Percentiles rank a stretch among this genome's conserved stretches.
Evolutionary conservation across 2,329 filamentous ascomycete species (phyloP).

Genomic region (Gaeumannomyces tritici): DNA sequence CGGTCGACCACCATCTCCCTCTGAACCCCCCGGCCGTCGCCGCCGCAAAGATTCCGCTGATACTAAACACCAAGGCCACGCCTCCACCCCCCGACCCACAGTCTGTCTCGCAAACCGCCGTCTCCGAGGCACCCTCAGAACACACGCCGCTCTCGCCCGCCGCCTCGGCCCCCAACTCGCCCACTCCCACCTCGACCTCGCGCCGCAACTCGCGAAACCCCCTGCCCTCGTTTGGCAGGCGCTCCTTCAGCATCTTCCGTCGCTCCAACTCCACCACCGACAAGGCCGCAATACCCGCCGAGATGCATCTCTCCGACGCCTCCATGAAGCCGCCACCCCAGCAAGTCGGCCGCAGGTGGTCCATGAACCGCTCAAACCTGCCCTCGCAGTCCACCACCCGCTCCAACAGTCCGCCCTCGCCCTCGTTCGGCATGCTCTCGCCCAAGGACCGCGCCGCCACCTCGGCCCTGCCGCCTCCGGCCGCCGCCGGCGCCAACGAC

Average conservation of each 20-base stretch:
- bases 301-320: conserved; percentile 17
- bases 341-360: conserved; percentile 30
- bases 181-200: conserved; percentile 24
- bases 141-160: conserved; percentile 5
- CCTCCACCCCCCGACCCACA: conserved; percentile 3
- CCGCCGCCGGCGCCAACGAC: conserved; percentile 10
- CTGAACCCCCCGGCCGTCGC: conserved; percentile 8
- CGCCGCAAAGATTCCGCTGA: conserved; percentile 12
- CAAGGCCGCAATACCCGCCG: conserved; percentile 15
- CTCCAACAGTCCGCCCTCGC: conserved; percentile 41
- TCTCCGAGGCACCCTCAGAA: background rate
- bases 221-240: conserved; percentile 27
- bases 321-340: conserved; percentile 2
- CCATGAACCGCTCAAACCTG: conserved; percentile 29
- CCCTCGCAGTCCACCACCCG: conserved; percentile 34
- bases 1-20: conserved; percentile 10
- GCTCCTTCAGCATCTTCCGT: conserved; percentile 36
- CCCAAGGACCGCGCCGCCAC: conserved; percentile 12
- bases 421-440: conserved; percentile 29
- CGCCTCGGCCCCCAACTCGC: conserved; percentile 1
- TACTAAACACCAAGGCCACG: conserved; percentile 11
- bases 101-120: background rate
- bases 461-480: conserved; percentile 7
- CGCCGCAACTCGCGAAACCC: conserved; percentile 28
- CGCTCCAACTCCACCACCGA: conserved; percentile 27